phyloP scores from a whole-genome alignment of 768 basidiomycete genomes.

The Trametes coccinea region DNA sequence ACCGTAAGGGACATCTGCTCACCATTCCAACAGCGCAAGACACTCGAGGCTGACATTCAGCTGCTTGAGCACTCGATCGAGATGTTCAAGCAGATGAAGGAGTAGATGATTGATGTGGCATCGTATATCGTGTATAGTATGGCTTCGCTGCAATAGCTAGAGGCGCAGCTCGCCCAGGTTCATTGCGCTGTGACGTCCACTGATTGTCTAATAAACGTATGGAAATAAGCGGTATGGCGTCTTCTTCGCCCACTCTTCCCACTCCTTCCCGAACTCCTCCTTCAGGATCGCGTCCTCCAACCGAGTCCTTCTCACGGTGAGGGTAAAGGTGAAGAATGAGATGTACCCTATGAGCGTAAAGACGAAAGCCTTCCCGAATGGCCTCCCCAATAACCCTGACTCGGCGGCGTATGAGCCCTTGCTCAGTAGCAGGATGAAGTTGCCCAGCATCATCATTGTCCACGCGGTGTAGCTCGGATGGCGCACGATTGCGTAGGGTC shows the following conservation, averaged over 20 bases:
- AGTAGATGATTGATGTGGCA: slow-evolving; percentile 24
- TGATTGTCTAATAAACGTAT: neutral
- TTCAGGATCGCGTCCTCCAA: slow-evolving; percentile 16
- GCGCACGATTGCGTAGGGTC: slow-evolving; percentile 22
- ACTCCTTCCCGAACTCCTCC: slow-evolving; percentile 20
- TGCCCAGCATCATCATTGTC: neutral
- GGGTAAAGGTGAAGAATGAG: neutral
- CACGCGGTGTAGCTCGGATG: slow-evolving; percentile 23
- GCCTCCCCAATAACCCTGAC: neutral
- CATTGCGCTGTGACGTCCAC: too few relatives aligned
- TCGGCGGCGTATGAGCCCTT: slow-evolving; percentile 3
- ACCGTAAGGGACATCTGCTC: neutral
- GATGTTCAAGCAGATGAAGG: slow-evolving; percentile 72
- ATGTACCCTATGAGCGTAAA: neutral
- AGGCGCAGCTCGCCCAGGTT: too few relatives aligned
- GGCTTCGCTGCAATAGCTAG: too few relatives aligned
- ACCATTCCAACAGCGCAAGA: slow-evolving; percentile 54
- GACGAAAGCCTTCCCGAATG: neutral
- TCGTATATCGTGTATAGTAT: neutral
- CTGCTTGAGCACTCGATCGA: slow-evolving; percentile 62
- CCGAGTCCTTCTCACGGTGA: neutral
- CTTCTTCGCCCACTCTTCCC: slow-evolving; percentile 18
- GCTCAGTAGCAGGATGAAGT: neutral
- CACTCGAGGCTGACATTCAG: slow-evolving; percentile 81
- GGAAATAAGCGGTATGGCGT: slow-evolving; percentile 18